Evolutionary conservation across 1,284 basidiomycete species (phyloP).

Genomic region (Ganoderma lingzhi): DNA sequence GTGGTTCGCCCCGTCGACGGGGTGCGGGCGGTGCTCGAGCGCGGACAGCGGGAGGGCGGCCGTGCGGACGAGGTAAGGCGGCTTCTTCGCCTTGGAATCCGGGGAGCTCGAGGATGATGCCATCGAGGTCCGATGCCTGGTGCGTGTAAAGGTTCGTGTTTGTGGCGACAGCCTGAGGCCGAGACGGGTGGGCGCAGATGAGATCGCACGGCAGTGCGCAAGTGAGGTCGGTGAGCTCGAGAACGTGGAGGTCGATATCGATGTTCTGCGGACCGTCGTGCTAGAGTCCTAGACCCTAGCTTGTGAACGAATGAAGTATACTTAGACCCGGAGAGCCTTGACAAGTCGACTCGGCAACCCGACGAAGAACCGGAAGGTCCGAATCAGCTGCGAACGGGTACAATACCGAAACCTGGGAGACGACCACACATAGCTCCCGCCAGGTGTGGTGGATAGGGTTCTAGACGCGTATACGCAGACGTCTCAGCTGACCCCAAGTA

Average conservation of each 20-base stretch:
- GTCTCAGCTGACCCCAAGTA: no score
- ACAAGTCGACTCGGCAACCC: neutral
- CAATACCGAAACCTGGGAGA: neutral
- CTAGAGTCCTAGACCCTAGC: neutral
- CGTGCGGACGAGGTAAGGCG: constrained; percentile 24
- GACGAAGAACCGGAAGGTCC: neutral
- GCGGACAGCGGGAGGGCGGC: constrained; percentile 19
- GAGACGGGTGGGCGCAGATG: neutral
- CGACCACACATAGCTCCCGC: no score
- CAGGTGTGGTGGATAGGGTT: no score
- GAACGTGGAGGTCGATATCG: neutral
- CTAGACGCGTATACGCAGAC: no score
- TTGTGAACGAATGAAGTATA: neutral
- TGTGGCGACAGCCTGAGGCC: neutral
- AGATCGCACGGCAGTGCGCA: neutral
- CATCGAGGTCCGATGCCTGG: neutral
- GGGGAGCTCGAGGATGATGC: no score
- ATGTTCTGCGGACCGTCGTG: neutral
- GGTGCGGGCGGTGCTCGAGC: constrained; percentile 24
- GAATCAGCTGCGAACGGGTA: neutral
- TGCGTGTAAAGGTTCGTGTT: neutral
- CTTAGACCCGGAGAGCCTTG: neutral
- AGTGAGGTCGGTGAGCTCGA: neutral
- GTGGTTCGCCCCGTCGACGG: constrained; percentile 29
- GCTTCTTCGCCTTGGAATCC: neutral